Base-by-base conservation (phyloP, 306 rosid species). In the Fragaria ananassa region DNA sequence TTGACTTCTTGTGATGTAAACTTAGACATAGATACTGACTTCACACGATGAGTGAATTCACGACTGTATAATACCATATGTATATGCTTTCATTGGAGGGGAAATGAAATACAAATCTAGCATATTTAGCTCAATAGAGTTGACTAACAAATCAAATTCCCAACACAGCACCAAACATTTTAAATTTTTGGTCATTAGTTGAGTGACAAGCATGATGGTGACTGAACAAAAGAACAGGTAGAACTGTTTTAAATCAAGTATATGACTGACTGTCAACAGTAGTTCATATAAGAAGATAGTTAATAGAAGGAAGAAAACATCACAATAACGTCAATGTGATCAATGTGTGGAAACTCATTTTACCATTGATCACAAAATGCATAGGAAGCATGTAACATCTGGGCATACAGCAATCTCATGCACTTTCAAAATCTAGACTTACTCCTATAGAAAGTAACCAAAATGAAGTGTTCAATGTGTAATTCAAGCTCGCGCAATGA, bases 41-140 rank as follows among this genome's bases (percentile, higher is more conserved):
- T 93, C 81, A 93, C 98, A 57, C 98, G 97, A 82, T 93, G 98
- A 69, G 98, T 93, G 86, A 93, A 93, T 75, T 93, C 98, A 10
- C 98, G 98, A 78, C 98, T 93, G 86, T 69, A 75, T 25, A 50
- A 74, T 82, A 82, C 34, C 17, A 81, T 67, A 19, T 4, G 34
- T 4, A 37, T 4, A 35, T 4, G 17, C 14, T 71, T 58, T 18
- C 68, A 62, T 60, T 21, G 47, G 47, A 71, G 19, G 67, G 15
- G 23, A 27, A 3, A 64, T 64, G 27, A 42, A 57, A 57, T 29
- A 46, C 10, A 10, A 10, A 41, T 15, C 47, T 3, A 73, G 41
- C 42, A 57, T 44, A 73, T 4, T 31, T 57, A 41, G 21, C 76
- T 70, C 44, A 47, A 49, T 21, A 17, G 42, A 49, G 17, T 46